Conservation (phyloP, 371 early-diverging fungal species). For the Chytridiales sp. region DNA sequence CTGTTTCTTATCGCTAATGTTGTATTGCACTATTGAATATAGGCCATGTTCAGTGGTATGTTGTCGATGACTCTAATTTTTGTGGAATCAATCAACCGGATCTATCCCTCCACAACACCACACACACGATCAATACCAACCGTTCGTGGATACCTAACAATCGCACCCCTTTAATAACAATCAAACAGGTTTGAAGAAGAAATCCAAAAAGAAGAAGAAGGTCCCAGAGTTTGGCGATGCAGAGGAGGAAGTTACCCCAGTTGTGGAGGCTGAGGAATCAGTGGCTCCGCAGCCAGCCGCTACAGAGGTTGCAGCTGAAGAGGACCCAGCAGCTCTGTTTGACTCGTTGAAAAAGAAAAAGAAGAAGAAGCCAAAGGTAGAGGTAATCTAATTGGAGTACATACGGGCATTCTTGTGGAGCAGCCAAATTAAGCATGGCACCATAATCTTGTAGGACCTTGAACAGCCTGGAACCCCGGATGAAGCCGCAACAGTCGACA, state of each 20-base stretch:
- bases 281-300: constrained; percentile 4
- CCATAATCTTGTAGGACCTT: not conserved
- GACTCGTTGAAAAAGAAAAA: constrained; percentile 90
- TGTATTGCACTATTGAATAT: too few relatives aligned
- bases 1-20: too few relatives aligned
- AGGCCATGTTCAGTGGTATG: too few relatives aligned
- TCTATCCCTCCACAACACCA: too few relatives aligned
- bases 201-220: constrained; percentile 28
- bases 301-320: constrained; percentile 12
- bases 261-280: constrained; percentile 30
- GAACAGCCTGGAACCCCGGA: constrained; percentile 24
- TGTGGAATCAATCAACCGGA: too few relatives aligned
- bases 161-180: not conserved
- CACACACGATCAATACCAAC: too few relatives aligned
- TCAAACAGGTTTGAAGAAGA: constrained; percentile 25
- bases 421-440: not conserved
- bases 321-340: constrained; percentile 48
- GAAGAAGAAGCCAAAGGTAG: constrained; percentile 65
- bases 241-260: constrained; percentile 23
- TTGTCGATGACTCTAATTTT: too few relatives aligned
- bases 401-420: not conserved
- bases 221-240: constrained; percentile 10
- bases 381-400: constrained; percentile 19
- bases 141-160: not conserved
- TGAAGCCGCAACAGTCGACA: constrained; percentile 49